Evolutionary conservation across 1,139 yeast genomes (phyloP), one percentile per base, ranked within the genome.

Genomic region (Diutina scorzettiae): DNA sequence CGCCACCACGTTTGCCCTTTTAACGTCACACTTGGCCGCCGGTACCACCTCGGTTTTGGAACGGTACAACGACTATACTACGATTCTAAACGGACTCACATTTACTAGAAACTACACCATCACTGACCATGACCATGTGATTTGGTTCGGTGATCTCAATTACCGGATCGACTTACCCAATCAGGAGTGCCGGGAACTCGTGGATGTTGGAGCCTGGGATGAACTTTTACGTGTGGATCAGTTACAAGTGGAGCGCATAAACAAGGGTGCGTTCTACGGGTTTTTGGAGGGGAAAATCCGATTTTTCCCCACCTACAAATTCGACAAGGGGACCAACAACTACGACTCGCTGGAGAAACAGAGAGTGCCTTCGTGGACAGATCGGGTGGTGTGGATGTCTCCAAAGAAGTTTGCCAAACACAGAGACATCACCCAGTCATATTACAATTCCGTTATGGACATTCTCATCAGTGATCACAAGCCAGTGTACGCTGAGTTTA

Each of bases 291-390:
- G 80, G 49, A 78, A 81, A 37, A 76, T 91, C 44, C 69, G 66
- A 42, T 91, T 91, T 53, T 69, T 77, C 5, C 98, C 98, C 5
- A 91, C 98, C 2, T 91, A 91, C 62, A 91, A 91, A 58, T 91
- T 78, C 58, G 96, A 91, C 57, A 78, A 82, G 46, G 94, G 94
- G 2, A 91, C 91, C 51, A 96, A 87, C 54, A 70, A 89, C 3
- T 81, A 94, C 57, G 98, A 91, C 58, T 49, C 59, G 4, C 51
- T 56, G 39, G 97, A 89, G 54, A 91, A 91, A 59, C 91, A 82
- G 52, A 73, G 98, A 51, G 78, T 86, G 1, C 98, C 98, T 1
- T 91, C 97, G 0, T 91, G 98, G 98, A 89, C 97, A 7, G 98
- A 91, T 58, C 69, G 96, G 6, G 39, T 34, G 17, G 7, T 34